These are phyloP conservation scores for Arachnomyces sp. DNA, from an alignment of 2,329 filamentous ascomycete species.

Conservation along the genomic window DNA sequence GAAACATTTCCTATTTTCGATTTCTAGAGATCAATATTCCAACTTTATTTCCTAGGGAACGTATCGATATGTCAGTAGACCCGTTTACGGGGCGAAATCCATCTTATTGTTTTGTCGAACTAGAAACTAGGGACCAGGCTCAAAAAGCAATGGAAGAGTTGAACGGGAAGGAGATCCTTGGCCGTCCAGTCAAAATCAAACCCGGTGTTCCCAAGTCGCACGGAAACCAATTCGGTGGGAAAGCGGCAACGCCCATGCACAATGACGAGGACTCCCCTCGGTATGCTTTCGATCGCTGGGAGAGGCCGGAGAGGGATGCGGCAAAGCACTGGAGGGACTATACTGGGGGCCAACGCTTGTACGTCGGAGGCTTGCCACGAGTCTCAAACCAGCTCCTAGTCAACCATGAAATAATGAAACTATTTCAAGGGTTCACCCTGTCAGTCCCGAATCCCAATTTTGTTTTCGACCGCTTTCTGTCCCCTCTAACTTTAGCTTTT, in stretches of 20 bases:
- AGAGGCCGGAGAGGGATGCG: constrained; percentile 33
- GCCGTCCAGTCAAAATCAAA: constrained; percentile 56
- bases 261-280: constrained; percentile 6
- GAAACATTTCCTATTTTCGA: constrained; percentile 1
- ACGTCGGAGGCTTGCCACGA: constrained; percentile 41
- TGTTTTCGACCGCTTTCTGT: neutral
- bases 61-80: constrained; percentile 62
- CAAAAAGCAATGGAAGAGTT: constrained; percentile 51
- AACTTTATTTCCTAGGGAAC: constrained; percentile 34
- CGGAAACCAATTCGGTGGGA: constrained; percentile 20
- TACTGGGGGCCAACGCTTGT: constrained; percentile 36
- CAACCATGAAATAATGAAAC: constrained; percentile 34
- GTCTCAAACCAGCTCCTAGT: constrained; percentile 36
- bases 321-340: constrained; percentile 25
- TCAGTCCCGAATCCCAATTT: constrained; percentile 17
- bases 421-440: constrained; percentile 41
- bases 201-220: constrained; percentile 53
- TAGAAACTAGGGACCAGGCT: constrained; percentile 51
- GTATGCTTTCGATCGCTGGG: constrained; percentile 36
- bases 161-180: constrained; percentile 47
- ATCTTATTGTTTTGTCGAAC: constrained; percentile 68
- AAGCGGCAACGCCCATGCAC: constrained; percentile 4
- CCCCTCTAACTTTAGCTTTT: neutral
- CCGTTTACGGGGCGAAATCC: constrained; percentile 62
- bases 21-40: constrained; percentile 4